phyloP scores from a whole-genome alignment of 2,329 filamentous ascomycete species.

The Plectosphaerella sp. region DNA sequence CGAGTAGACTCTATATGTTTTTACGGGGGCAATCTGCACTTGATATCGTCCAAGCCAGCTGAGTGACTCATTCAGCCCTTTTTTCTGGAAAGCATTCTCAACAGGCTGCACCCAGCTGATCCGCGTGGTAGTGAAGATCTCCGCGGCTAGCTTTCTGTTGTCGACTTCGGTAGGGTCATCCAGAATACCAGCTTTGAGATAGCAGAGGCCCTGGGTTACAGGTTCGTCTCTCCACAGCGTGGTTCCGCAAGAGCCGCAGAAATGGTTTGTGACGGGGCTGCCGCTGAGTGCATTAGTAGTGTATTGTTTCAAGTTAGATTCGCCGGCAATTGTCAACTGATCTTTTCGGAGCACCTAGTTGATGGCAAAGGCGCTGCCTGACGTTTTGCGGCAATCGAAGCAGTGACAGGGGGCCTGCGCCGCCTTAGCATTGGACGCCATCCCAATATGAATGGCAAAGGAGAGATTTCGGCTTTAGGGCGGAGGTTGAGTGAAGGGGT shows the following conservation, averaged over 20 bases:
- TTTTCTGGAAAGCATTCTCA: not conserved
- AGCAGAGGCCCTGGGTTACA: not conserved
- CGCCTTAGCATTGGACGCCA: no score
- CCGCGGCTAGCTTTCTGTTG: not conserved
- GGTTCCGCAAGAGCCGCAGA: constrained; percentile 1
- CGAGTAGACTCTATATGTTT: no score
- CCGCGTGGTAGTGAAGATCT: constrained; percentile 3
- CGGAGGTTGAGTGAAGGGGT: no score
- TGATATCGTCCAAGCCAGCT: no score
- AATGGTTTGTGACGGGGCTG: constrained; percentile 4
- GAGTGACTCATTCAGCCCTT: constrained; percentile 1
- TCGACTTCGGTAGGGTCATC: not conserved
- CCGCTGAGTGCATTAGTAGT: not conserved
- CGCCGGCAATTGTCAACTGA: not conserved
- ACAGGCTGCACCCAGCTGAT: constrained; percentile 1
- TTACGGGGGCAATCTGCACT: no score
- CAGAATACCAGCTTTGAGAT: constrained; percentile 5
- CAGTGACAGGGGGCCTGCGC: constrained; percentile 6
- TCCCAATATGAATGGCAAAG: no score
- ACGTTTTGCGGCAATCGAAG: constrained; percentile 5
- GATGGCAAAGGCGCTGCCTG: constrained; percentile 5
- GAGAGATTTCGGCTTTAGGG: no score
- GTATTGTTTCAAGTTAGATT: not conserved
- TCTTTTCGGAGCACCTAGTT: constrained; percentile 1
- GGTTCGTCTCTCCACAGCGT: constrained; percentile 4